Evolutionary conservation across 495 filamentous ascomycete genomes (phyloP), one percentile per base, ranked within the genome.

Genomic region (Acidomyces sp.): DNA sequence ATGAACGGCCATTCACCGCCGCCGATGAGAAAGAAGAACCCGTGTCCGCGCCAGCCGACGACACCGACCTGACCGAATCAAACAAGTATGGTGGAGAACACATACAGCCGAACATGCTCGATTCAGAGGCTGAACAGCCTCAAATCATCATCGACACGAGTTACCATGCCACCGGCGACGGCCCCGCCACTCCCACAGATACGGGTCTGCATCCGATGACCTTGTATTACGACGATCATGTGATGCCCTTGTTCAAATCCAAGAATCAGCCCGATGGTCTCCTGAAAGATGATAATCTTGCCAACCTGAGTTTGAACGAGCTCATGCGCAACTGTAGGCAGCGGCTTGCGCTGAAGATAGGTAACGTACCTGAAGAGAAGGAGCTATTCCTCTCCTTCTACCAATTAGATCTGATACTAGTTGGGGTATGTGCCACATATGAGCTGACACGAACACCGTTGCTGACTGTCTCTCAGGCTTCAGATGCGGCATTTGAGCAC

Each of bases 341-440:
- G 19, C 69, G 85, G 5, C 72, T 94, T 43, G 62, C 64, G 21
- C 68, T 78, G 15, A 81, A 79, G 49, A 65, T 90, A 16, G 57
- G 61, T 15, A 63, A 76, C 22, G 77, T 87, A 43, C 21, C 43
- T 31, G 43, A 51, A 42, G 77, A 86, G 44, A 58, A 93, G 32
- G 65, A 76, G 18, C 62, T 90, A 42, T 67, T 74, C 34, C 65
- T 92, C 39, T 72, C 77, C 13, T 62, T 72, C 18, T 62, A 90
- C 41, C 77, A 71, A 47, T 64, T 93, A 63, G 84, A 56, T 72
- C 69, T 45, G 82, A 90, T 69, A 81, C 81, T 67, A 69, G 69
- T 46, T n/a, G 35, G 33, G 17, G 42, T 39, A 22, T 21, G 37
- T 46, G 21, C 22, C 34, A 6, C 40, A 12, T 16, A 15, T 9